Percentiles rank a stretch among this genome's conserved stretches.
phyloP scores from a whole-genome alignment of 208 protist genomes.

The Wallacemonas sp. region DNA sequence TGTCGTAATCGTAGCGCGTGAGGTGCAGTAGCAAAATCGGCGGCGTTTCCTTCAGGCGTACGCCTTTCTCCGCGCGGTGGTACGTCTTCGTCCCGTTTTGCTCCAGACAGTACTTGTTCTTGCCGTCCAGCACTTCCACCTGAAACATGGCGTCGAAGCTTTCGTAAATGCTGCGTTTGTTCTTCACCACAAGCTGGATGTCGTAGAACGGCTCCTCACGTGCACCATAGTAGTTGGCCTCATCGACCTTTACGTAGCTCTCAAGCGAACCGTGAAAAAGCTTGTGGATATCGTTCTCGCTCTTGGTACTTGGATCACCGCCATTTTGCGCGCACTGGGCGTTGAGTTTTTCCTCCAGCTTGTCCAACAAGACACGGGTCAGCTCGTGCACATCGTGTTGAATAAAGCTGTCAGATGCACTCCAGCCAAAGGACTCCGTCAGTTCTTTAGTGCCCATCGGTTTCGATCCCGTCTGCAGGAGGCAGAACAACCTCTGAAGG shows the following conservation, averaged over 20 bases:
- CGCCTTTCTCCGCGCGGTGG: constrained; percentile 88
- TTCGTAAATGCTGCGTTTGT: constrained; percentile 82
- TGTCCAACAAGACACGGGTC: constrained; percentile 83
- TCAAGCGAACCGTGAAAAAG: constrained; percentile 78
- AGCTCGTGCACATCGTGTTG: constrained; percentile 94
- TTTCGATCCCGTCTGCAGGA: constrained; percentile 63
- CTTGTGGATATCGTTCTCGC: constrained; percentile 69
- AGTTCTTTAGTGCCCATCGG: constrained; percentile 88
- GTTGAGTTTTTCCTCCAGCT: constrained; percentile 78
- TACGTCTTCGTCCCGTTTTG: constrained; percentile 73
- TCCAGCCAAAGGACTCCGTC: constrained; percentile 93
- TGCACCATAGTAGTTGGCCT: constrained; percentile 77
- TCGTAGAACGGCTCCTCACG: constrained; percentile 91
- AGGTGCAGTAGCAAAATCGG: constrained; percentile 90
- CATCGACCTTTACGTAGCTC: constrained; percentile 86
- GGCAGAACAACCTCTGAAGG: constrained; percentile 88
- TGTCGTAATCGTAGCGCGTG: constrained; percentile 91
- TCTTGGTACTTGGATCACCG: constrained; percentile 9
- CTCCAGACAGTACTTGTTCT: constrained; percentile 93
- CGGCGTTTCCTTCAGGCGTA: constrained; percentile 76
- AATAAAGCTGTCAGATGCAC: constrained; percentile 83
- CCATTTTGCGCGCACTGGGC: constrained; percentile 24
- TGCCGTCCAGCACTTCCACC: constrained; percentile 91
- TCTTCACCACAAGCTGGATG: constrained; percentile 89
- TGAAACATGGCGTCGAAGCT: constrained; percentile 89